Percentiles rank a stretch among this genome's conserved stretches.
Evolutionary conservation across 495 filamentous ascomycete genomes (phyloP).

Genomic region (Lophium mytilinum): DNA sequence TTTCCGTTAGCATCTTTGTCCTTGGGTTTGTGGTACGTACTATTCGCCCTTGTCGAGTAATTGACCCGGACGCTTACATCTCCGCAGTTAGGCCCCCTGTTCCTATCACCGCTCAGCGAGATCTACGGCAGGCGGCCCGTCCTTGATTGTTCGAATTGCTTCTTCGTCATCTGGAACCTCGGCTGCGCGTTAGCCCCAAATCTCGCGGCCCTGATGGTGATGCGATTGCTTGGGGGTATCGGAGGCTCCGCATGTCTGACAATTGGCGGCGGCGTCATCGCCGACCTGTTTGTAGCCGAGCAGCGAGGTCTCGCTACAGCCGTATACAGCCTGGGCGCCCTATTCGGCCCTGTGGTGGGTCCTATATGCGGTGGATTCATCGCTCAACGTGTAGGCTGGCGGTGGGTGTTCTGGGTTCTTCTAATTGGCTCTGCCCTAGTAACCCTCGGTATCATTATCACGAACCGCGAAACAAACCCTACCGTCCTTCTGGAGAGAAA

Average conservation of each 20-base stretch:
- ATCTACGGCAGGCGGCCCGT: conserved; percentile 55
- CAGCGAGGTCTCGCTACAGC: conserved; percentile 19
- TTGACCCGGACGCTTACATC: neutral
- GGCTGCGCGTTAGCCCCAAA: conserved; percentile 59
- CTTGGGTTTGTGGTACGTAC: conserved; percentile 49
- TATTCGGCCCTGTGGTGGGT: conserved; percentile 35
- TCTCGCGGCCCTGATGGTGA: conserved; percentile 50
- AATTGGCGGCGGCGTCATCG: conserved; percentile 34
- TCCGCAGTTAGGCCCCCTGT: conserved; percentile 45
- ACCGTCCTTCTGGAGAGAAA: conserved; percentile 24
- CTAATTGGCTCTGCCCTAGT: conserved; percentile 26
- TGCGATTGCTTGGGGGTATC: conserved; percentile 56
- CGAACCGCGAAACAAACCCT: conserved; percentile 28
- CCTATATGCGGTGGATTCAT: conserved; percentile 51
- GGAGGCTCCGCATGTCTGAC: conserved; percentile 50
- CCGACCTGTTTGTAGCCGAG: conserved; percentile 16
- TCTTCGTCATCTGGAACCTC: conserved; percentile 48
- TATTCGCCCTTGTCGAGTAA: neutral
- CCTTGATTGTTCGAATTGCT: conserved; percentile 17
- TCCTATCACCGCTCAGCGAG: conserved; percentile 65
- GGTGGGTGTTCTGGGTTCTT: conserved; percentile 57
- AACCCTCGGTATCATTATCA: conserved; percentile 24
- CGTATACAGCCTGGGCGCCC: conserved; percentile 14
- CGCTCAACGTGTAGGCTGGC: conserved; percentile 51
- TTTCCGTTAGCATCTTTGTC: conserved; percentile 50